A percentile compares a stretch with the other conserved stretches of the same genome.
These are phyloP conservation scores for Scedosporium dehoogii DNA, from an alignment of 2,329 filamentous ascomycete species.

Conservation along the genomic window DNA sequence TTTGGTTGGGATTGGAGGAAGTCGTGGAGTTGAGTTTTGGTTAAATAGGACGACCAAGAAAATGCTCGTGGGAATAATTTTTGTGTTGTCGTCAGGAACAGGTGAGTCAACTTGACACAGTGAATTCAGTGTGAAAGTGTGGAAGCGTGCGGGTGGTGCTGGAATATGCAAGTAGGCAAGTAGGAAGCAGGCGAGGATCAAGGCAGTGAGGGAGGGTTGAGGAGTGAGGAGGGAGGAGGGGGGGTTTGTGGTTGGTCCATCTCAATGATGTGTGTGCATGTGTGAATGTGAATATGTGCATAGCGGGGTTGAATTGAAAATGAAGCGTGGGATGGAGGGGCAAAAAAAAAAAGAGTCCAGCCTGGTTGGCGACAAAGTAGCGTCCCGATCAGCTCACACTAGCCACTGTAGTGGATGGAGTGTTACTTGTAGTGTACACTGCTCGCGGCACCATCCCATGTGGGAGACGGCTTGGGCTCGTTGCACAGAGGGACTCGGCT, in stretches of 20 bases:
- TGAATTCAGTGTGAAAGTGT: background rate
- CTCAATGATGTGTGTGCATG: background rate
- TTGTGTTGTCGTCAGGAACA: background rate
- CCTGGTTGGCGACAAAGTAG: background rate
- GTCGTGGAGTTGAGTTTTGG: background rate
- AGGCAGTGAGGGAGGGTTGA: background rate
- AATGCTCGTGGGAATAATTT: conserved; percentile 8
- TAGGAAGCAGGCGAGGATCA: background rate
- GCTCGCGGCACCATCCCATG: too few relatives aligned
- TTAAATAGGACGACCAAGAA: background rate
- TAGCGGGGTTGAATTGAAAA: background rate
- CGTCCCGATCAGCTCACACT: too few relatives aligned
- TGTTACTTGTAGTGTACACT: background rate
- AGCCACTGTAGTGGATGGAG: background rate
- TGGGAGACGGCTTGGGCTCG: too few relatives aligned
- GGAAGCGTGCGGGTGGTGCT: background rate
- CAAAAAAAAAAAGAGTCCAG: background rate
- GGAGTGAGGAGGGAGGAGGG: too few relatives aligned
- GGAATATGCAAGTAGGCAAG: background rate
- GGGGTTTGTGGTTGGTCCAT: background rate
- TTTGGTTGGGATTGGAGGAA: background rate
- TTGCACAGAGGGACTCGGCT: too few relatives aligned
- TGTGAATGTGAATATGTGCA: background rate
- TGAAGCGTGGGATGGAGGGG: conserved; percentile 1
- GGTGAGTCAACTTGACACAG: background rate